phyloP scores from a whole-genome alignment of 306 rosid genomes.

The Begonia masoniana region DNA sequence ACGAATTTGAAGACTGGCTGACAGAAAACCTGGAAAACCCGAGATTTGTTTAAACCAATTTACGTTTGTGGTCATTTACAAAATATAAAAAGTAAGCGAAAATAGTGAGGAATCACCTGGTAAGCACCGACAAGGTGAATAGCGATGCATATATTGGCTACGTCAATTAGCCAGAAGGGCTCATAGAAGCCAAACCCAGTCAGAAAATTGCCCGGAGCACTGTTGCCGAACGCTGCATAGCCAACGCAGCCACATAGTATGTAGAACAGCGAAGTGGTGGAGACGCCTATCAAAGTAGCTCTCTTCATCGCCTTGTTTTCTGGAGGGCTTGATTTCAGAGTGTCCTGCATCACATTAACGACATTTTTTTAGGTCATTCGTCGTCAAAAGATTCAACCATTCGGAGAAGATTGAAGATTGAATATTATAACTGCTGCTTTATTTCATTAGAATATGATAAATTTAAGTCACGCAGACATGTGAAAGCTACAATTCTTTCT shows the following conservation, averaged over 20 bases:
- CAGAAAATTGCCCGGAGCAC: constrained; percentile 94
- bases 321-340: constrained; percentile 68
- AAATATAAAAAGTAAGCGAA: too few relatives aligned
- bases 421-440: too few relatives aligned
- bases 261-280: constrained; percentile 74
- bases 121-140: constrained; percentile 81
- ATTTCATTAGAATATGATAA: too few relatives aligned
- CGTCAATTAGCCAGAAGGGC: constrained; percentile 88
- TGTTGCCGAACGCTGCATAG: constrained; percentile 89
- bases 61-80: too few relatives aligned
- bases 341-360: constrained; percentile 38
- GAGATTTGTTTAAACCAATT: too few relatives aligned
- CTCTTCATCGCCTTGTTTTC: constrained; percentile 82
- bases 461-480: too few relatives aligned
- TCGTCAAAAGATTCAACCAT: too few relatives aligned
- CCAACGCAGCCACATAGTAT: constrained; percentile 79
- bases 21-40: constrained; percentile 52
- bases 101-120: constrained; percentile 40
- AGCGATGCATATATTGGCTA: constrained; percentile 83
- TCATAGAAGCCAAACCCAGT: constrained; percentile 98
- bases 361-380: too few relatives aligned
- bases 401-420: too few relatives aligned
- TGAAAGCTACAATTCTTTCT: too few relatives aligned
- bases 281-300: constrained; percentile 61
- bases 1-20: constrained; percentile 76